Evolutionary conservation across 2,329 filamentous ascomycete species (phyloP).

Genomic region (Bipolaris sorokiniana): DNA sequence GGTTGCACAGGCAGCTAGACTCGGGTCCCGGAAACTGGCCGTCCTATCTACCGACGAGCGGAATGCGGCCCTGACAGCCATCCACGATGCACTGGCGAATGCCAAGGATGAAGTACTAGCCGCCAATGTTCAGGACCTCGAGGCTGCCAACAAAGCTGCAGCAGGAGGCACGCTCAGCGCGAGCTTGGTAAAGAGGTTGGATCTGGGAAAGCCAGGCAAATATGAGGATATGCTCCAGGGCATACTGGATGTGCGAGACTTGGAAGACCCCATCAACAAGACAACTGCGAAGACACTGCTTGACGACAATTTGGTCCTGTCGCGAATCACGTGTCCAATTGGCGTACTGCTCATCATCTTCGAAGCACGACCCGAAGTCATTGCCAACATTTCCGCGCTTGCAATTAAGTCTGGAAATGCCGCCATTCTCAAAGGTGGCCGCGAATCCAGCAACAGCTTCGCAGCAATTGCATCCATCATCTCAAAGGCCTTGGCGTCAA

Average conservation of each 20-base stretch:
- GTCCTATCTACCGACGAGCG: slow-evolving; percentile 76
- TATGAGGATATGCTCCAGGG: slow-evolving; percentile 98
- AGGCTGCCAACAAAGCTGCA: slow-evolving; percentile 73
- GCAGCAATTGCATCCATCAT: slow-evolving; percentile 87
- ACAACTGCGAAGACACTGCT: slow-evolving; percentile 82
- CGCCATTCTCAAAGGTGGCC: slow-evolving; percentile 94
- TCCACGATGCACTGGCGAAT: slow-evolving; percentile 75
- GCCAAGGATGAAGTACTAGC: slow-evolving; percentile 78
- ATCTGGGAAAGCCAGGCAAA: slow-evolving; percentile 85
- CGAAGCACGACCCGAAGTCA: slow-evolving; percentile 95
- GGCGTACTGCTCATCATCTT: slow-evolving; percentile 99
- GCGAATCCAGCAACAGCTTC: slow-evolving; percentile 96
- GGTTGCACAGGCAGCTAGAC: slow-evolving; percentile 77
- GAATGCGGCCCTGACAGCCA: slow-evolving; percentile 82
- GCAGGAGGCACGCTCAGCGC: slow-evolving; percentile 76
- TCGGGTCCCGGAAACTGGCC: slow-evolving; percentile 81
- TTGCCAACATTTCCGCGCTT: slow-evolving; percentile 94
- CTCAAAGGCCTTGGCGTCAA: slow-evolving; percentile 73
- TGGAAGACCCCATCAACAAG: slow-evolving; percentile 88
- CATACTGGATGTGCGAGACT: slow-evolving; percentile 81
- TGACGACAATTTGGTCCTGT: slow-evolving; percentile 83
- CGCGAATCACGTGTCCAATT: slow-evolving; percentile 91
- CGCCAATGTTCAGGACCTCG: slow-evolving; percentile 85
- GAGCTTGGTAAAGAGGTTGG: slow-evolving; percentile 85
- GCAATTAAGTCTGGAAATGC: slow-evolving; percentile 98